These are phyloP conservation scores for Protostelium mycophagum DNA, from an alignment of 78 protist genomes.

Conservation along the genomic window DNA sequence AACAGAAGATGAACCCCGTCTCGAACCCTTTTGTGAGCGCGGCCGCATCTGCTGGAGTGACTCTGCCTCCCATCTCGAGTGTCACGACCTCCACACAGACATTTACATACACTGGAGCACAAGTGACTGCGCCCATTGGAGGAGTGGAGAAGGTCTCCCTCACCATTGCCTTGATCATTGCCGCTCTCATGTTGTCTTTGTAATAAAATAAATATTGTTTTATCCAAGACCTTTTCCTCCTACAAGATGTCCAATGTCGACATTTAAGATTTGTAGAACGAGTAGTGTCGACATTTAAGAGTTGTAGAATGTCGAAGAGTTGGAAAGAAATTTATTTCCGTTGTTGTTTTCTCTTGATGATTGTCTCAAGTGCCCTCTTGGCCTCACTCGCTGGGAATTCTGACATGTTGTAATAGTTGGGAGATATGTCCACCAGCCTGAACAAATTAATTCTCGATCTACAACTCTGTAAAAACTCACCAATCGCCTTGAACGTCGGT, in stretches of 20 bases:
- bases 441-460: neutral
- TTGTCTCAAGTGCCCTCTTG: neutral
- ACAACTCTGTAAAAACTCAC: constrained; percentile 21
- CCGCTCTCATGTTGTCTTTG: no score
- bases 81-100: neutral
- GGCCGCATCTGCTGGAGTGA: neutral
- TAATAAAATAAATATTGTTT: no score
- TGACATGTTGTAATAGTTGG: neutral
- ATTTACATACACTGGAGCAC: neutral
- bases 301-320: no score
- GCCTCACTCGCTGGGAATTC: neutral
- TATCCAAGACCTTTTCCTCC: no score
- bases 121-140: no score
- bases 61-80: neutral
- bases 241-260: no score
- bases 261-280: no score
- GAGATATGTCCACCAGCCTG: neutral
- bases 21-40: neutral
- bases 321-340: no score
- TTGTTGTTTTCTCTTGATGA: neutral
- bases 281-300: no score
- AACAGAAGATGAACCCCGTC: neutral
- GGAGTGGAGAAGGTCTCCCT: no score
- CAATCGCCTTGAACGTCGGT: constrained; percentile 88
- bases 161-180: no score